Conservation (phyloP, 371 early-diverging fungal species). For the Rhizopus delemar region DNA sequence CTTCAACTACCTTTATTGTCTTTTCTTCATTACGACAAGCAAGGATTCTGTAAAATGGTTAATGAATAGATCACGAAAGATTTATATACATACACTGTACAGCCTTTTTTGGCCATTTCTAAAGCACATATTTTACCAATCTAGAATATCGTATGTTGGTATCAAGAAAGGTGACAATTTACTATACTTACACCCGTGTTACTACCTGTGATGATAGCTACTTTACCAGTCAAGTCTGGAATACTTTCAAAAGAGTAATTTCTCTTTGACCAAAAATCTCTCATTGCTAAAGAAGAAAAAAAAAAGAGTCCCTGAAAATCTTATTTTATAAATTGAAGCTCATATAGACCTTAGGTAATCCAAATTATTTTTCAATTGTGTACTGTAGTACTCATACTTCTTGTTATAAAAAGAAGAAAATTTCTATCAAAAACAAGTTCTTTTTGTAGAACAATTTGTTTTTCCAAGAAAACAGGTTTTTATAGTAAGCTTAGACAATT, state of each 20-base stretch:
- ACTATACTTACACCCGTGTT: slow-evolving; percentile 55
- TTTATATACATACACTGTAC: slow-evolving; percentile 45
- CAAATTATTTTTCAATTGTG: too few relatives aligned
- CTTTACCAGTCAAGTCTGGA: slow-evolving; percentile 67
- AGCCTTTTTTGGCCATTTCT: slow-evolving; percentile 62
- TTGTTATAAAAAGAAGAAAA: too few relatives aligned
- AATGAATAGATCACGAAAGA: background rate
- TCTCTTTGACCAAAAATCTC: slow-evolving; percentile 20
- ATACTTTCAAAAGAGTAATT: slow-evolving; percentile 42
- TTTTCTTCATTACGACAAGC: slow-evolving; percentile 49
- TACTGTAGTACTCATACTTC: too few relatives aligned
- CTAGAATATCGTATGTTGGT: slow-evolving; percentile 10
- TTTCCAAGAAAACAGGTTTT: too few relatives aligned
- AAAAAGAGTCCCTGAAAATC: background rate
- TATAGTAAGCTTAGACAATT: too few relatives aligned
- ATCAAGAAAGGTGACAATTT: background rate
- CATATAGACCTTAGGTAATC: too few relatives aligned
- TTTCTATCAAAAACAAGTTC: too few relatives aligned
- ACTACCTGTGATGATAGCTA: slow-evolving; percentile 76
- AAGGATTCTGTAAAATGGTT: slow-evolving; percentile 22
- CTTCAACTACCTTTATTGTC: slow-evolving; percentile 42
- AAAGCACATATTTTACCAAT: slow-evolving; percentile 63
- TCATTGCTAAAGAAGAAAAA: background rate
- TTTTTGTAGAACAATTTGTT: too few relatives aligned
- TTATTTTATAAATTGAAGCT: too few relatives aligned